Base-by-base conservation (phyloP, 1,284 basidiomycete species). In the Ustilago hordei region DNA sequence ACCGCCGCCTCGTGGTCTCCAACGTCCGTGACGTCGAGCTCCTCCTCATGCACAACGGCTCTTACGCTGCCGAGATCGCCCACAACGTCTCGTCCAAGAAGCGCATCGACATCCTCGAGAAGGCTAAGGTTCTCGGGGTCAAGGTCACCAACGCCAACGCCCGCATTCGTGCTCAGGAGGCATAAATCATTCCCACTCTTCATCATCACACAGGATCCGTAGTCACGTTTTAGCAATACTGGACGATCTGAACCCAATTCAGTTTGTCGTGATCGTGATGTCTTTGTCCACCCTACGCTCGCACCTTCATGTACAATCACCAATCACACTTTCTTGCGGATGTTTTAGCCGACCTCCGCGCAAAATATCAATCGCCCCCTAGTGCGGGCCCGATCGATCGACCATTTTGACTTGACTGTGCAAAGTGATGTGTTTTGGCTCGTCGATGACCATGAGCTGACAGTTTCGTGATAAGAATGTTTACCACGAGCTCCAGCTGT, bases 31-130 rank as follows among this genome's bases (percentile, higher is more conserved):
- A 86, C 70, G 80, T 86, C 52, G 84, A 86, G 68, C 80, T 86
- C 39, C 81, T 86, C 55, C 75, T 86, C 64, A 86, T 86, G 84
- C 95, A 99, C 91, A 97, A 95, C 91, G 93, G 93, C 90, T 93
- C 90, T 86, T 99, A 93, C 87, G 93, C 95, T 71, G 97, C 95
- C 74, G 94, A 95, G 88, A 94, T 99, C 85, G 97, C 97, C 67
- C 95, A 98, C 91, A 93, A 92, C 87, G 95, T 99, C 83, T 94
- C 92, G 89, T 93, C 93, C 89, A 93, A 95, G 88, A 98, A 99
- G 91, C 94, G 97, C 85, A 92, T 93, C 75, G 89, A 91, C 81
- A 96, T 99, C 84, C 90, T 99, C 74, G 94, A 95, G 88, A 91
- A 93, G 93, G 83, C 80, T 62, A 85, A 81, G 81, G 78, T 85